A percentile compares a stretch with the other conserved stretches of the same genome.
These are phyloP conservation scores for Pseudogymnoascus verrucosus DNA, from an alignment of 2,329 filamentous ascomycete species.

Conservation along the genomic window DNA sequence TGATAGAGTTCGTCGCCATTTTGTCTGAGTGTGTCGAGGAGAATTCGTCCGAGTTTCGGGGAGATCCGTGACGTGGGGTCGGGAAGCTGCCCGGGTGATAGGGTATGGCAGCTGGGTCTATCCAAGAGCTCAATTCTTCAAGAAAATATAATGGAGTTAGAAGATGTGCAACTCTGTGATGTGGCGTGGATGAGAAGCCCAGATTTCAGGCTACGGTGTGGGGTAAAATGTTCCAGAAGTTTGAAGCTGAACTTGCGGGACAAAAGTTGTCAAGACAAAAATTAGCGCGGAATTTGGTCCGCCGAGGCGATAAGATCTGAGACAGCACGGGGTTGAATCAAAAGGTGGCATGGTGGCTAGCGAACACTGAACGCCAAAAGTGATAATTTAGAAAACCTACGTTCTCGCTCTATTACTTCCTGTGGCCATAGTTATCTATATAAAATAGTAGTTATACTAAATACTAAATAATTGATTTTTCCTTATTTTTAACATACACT, in stretches of 20 bases:
- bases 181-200: constrained; percentile 4
- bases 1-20: constrained; percentile 69
- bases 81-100: background rate
- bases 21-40: background rate
- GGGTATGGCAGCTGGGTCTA: background rate
- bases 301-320: constrained; percentile 7
- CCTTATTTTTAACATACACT: too few species aligned
- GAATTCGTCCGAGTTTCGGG: constrained; percentile 1
- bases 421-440: too few species aligned
- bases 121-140: constrained; percentile 5
- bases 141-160: background rate
- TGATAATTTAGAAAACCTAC: too few species aligned
- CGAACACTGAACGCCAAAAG: too few species aligned
- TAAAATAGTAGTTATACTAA: too few species aligned
- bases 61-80: constrained; percentile 4
- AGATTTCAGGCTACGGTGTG: background rate
- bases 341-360: too few species aligned
- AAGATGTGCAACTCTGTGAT: background rate
- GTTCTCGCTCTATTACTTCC: too few species aligned
- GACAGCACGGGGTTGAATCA: background rate
- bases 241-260: constrained; percentile 7
- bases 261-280: constrained; percentile 8
- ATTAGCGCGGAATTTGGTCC: constrained; percentile 6
- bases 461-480: too few species aligned
- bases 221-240: constrained; percentile 8